A percentile compares a stretch with the other conserved stretches of the same genome.
Evolutionary conservation across 1,284 basidiomycete species (phyloP).

Genomic region (Trichosporon sp.): DNA sequence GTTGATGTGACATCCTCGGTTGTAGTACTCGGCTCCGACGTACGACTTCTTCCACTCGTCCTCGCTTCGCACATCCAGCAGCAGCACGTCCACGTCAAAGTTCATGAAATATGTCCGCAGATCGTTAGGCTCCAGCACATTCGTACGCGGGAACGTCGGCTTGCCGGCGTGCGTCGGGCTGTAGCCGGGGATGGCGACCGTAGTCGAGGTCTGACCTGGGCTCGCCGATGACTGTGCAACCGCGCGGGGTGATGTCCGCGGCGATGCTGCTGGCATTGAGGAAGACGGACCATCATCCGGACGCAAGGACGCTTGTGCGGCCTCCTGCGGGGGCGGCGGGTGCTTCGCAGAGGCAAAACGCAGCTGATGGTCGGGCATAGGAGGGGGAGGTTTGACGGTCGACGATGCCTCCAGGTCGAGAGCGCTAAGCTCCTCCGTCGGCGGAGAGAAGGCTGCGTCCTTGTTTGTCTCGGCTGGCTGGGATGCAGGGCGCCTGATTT

Average conservation of each 20-base stretch:
- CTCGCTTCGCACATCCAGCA: constrained; percentile 76
- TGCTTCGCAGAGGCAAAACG: neutral
- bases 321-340: neutral
- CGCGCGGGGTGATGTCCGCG: neutral
- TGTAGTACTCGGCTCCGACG: constrained; percentile 55
- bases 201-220: neutral
- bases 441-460: neutral
- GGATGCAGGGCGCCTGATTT: neutral
- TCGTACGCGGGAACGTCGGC: constrained; percentile 55
- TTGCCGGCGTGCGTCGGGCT: constrained; percentile 12
- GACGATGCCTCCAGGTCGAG: neutral
- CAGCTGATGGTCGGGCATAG: neutral
- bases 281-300: neutral
- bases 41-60: constrained; percentile 69
- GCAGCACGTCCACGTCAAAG: constrained; percentile 59
- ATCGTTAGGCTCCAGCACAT: constrained; percentile 58
- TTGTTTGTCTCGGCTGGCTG: neutral
- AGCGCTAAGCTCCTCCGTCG: neutral
- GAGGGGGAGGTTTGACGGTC: neutral
- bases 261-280: neutral
- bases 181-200: neutral
- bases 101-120: constrained; percentile 59
- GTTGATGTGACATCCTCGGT: constrained; percentile 45
- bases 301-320: neutral
- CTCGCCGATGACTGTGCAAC: neutral